phyloP scores from a whole-genome alignment of 306 rosid genomes.

The Trichosanthes truncata region DNA sequence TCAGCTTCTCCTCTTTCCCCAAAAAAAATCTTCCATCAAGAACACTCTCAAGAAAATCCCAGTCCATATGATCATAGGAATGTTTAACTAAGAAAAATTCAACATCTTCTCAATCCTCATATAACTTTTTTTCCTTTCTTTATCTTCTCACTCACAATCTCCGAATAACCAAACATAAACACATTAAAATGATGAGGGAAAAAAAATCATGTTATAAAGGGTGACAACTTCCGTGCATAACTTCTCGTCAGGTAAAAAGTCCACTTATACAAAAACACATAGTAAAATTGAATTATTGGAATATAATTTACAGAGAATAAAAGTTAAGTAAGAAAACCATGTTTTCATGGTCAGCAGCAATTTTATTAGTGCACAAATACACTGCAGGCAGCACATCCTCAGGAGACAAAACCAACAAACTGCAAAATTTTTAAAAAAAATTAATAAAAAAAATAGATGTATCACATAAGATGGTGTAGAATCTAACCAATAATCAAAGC shows the following conservation, averaged over 20 bases:
- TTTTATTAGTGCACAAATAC: slow-evolving; percentile 80
- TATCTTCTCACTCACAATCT: neutral
- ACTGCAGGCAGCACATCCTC: slow-evolving; percentile 80
- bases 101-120: neutral
- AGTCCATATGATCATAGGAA: neutral
- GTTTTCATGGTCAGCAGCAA: slow-evolving; percentile 85
- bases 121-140: neutral
- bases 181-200: neutral
- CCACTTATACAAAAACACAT: neutral
- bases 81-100: neutral
- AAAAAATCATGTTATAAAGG: neutral
- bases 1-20: neutral
- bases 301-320: neutral
- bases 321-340: slow-evolving; percentile 26
- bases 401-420: slow-evolving; percentile 79
- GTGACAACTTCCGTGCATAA: neutral
- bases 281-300: neutral
- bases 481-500: neutral
- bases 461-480: neutral
- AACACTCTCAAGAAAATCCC: neutral
- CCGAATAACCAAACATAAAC: neutral
- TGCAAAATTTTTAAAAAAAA: slow-evolving; percentile 19
- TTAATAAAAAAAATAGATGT: slow-evolving; percentile 12
- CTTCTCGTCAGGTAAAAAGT: neutral
- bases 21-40: neutral